phyloP scores from a whole-genome alignment of 2,329 filamentous ascomycete genomes.

The Emericellopsis atlantica region DNA sequence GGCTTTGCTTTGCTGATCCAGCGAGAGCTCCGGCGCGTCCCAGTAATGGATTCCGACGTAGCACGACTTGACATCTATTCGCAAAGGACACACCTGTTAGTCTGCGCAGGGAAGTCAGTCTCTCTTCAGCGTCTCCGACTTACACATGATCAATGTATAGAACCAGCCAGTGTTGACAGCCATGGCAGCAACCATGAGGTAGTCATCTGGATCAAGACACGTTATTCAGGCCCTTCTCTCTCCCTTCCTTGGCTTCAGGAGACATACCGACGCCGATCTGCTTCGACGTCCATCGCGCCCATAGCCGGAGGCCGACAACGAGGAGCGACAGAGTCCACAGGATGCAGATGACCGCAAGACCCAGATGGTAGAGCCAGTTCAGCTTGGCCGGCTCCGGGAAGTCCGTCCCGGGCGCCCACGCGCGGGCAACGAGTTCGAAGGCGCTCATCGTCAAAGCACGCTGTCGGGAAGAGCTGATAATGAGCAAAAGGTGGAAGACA shows the following conservation, averaged over 20 bases:
- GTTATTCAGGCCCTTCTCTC: conserved; percentile 1
- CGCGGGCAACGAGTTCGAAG: conserved; percentile 4
- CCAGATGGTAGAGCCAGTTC: conserved; percentile 7
- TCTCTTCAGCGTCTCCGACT: conserved; percentile 2
- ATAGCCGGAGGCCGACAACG: conserved; percentile 4
- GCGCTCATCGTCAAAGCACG: conserved; percentile 3
- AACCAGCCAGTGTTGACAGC: conserved; percentile 7
- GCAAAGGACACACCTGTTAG: not conserved
- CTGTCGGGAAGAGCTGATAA: not conserved
- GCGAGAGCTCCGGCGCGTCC: conserved; percentile 5
- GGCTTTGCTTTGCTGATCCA: conserved; percentile 5
- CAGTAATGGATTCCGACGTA: conserved; percentile 8
- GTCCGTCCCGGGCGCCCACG: conserved; percentile 7
- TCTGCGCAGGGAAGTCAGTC: not conserved
- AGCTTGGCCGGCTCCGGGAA: conserved; percentile 4
- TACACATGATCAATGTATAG: conserved; percentile 10
- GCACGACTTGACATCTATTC: conserved; percentile 6
- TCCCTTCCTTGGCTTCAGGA: not conserved
- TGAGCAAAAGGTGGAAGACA: not conserved
- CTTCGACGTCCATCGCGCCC: conserved; percentile 6
- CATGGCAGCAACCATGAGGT: conserved; percentile 9
- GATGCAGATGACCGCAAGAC: conserved; percentile 6
- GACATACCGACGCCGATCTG: conserved; percentile 7
- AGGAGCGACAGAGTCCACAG: conserved; percentile 5
- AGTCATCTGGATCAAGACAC: conserved; percentile 8